A percentile compares a stretch with the other conserved stretches of the same genome.
phyloP scores from a whole-genome alignment of 148 eudicot species.

The Fagopyrum esculentum region DNA sequence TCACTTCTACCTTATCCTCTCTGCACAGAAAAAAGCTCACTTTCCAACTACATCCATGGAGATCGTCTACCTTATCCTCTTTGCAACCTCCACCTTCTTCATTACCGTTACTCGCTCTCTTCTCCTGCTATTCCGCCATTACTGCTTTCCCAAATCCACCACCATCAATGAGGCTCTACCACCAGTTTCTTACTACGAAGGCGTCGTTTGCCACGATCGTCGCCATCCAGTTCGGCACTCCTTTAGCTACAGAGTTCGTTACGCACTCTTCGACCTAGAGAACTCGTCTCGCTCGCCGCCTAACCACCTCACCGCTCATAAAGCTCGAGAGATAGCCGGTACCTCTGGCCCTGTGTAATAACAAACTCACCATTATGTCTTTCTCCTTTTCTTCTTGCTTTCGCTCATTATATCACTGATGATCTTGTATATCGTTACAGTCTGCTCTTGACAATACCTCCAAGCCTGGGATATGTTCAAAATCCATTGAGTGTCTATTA shows the following conservation, averaged over 20 bases:
- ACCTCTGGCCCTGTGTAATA: constrained; percentile 72
- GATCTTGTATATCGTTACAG: constrained; percentile 25
- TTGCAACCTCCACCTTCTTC: no score
- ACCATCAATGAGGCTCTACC: not conserved
- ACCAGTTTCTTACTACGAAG: constrained; percentile 47
- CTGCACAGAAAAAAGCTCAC: no score
- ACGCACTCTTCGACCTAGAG: constrained; percentile 67
- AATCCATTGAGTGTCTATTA: constrained; percentile 85
- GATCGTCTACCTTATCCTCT: no score
- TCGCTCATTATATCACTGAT: not conserved
- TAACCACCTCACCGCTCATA: constrained; percentile 41
- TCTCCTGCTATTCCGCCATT: no score
- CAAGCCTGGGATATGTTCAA: constrained; percentile 85
- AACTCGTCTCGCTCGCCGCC: constrained; percentile 24
- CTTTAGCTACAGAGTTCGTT: constrained; percentile 61
- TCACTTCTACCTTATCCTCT: no score
- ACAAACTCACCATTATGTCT: not conserved
- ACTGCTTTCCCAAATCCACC: no score
- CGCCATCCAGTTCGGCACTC: constrained; percentile 75
- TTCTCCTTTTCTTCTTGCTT: not conserved
- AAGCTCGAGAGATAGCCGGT: constrained; percentile 37
- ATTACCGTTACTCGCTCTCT: no score
- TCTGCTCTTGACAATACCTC: constrained; percentile 74
- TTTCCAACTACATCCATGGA: no score
- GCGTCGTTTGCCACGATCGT: constrained; percentile 83